A percentile compares a stretch with the other conserved stretches of the same genome.
Evolutionary conservation across 176 grass and related monocot species (phyloP).

Genomic region (Bonia amplexicaulis): DNA sequence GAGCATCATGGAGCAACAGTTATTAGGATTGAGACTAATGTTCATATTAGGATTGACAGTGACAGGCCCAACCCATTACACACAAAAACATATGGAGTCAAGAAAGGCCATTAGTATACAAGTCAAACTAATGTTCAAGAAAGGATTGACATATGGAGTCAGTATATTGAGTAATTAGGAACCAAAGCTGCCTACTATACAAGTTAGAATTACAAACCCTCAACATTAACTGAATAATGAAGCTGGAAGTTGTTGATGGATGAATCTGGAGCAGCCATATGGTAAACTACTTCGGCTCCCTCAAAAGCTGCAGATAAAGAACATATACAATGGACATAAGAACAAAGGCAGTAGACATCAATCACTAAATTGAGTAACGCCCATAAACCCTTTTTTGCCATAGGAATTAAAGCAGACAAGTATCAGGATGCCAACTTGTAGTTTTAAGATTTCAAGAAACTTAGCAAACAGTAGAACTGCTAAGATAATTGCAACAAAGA

Average conservation of each 20-base stretch:
- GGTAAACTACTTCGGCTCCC: conserved; percentile 86
- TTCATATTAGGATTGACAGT: too few relatives aligned
- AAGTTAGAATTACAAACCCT: conserved; percentile 55
- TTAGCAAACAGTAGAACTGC: not conserved
- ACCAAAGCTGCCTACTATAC: conserved; percentile 9
- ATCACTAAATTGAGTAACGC: not conserved
- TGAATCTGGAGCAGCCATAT: conserved; percentile 99
- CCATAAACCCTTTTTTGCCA: not conserved
- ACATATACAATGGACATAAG: conserved; percentile 3
- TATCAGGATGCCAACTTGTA: not conserved
- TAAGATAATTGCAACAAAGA: not conserved
- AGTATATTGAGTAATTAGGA: not conserved
- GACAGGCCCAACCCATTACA: conserved; percentile 3
- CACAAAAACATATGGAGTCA: not conserved
- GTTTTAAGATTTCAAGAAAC: not conserved
- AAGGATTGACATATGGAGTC: too few relatives aligned
- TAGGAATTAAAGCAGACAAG: not conserved
- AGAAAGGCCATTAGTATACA: conserved; percentile 7
- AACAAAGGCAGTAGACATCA: not conserved
- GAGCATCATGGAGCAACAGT: too few relatives aligned
- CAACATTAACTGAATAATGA: conserved; percentile 96
- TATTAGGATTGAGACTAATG: too few relatives aligned
- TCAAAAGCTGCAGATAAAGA: conserved; percentile 63
- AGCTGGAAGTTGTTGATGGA: conserved; percentile 97
- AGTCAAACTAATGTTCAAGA: too few relatives aligned